Evolutionary conservation across 257 asterid species (phyloP), one percentile per base, ranked within the genome.

Genomic region (Solanum commersonii): DNA sequence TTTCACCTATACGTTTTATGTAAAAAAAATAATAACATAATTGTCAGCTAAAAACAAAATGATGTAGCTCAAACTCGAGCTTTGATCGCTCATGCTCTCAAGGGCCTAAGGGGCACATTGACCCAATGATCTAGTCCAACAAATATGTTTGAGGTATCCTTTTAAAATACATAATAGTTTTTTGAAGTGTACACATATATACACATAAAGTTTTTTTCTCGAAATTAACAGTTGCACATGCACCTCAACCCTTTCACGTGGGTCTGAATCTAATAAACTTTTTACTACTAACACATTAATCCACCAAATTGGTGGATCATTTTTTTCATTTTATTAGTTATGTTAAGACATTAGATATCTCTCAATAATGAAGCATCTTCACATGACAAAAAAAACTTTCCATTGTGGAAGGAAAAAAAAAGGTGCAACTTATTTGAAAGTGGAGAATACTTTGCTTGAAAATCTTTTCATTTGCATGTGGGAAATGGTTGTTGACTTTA

Each of bases 401-500:
- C 60, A 77, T 76, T n/a, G 4, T 77, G 84, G 38, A 68, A 25
- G 22, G 18, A 22, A 76, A 20, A 5, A 35, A 37, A 77, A 77
- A n/a, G 35, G 63, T 79, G 67, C 0, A 44, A 46, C 67, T 8
- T 44, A 79, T 79, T 79, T 46, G 25, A 79, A 46, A 81, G 85
- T 44, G 85, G 18, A 46, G 27, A 42, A 12, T 81, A 81, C 40
- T 81, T 81, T 81, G 40, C 68, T 81, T 79, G 85, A 79, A 79
- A 4, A 79, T 15, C 65, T 79, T 79, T 79, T 44, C 85, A 79
- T 44, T 27, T 81, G 67, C 85, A 81, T 81, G 85, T 81, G 85
- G 67, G 25, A 81, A 81, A 81, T 79, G 68, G 85, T 27, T 81
- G 85, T 81, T 81, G 85, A 81, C 67, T 81, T 81, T 81, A 81